Evolutionary conservation across 1,284 basidiomycete genomes (phyloP).

Genomic region (Rhodotorula sp.): DNA sequence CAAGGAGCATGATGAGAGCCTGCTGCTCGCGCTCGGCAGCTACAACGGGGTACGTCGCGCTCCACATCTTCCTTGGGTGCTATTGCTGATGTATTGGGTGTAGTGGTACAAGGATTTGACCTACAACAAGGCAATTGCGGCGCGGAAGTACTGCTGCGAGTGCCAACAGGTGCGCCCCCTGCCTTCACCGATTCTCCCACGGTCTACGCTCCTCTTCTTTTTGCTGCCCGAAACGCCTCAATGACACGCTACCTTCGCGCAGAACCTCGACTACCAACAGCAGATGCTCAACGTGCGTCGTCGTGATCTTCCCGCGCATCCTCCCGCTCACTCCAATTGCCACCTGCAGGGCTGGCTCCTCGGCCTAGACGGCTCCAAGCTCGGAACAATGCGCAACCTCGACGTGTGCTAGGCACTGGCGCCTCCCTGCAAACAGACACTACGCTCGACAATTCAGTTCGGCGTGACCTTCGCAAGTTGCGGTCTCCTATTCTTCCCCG

Average conservation of each 20-base stretch:
- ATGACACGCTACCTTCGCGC: background rate
- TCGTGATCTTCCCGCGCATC: background rate
- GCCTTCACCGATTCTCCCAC: background rate
- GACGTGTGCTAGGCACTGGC: background rate
- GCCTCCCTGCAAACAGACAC: too few relatives aligned
- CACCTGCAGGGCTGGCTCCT: conserved; percentile 60
- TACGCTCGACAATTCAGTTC: too few relatives aligned
- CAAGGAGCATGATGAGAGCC: conserved; percentile 59
- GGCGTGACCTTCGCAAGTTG: background rate
- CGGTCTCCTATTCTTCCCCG: background rate
- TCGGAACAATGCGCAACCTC: conserved; percentile 35
- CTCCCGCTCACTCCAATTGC: background rate
- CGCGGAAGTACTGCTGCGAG: conserved; percentile 58
- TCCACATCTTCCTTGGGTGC: background rate
- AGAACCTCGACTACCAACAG: conserved; percentile 61
- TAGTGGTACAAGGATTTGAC: conserved; percentile 69
- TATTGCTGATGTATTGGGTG: background rate
- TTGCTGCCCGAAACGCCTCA: too few relatives aligned
- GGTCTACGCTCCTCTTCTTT: background rate
- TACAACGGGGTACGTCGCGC: conserved; percentile 61
- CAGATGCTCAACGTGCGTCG: conserved; percentile 64
- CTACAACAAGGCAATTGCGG: conserved; percentile 59
- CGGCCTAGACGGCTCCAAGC: conserved; percentile 26
- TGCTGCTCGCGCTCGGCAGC: conserved; percentile 63
- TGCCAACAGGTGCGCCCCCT: conserved; percentile 60